Base-by-base conservation (phyloP, 306 rosid species). In the Crotalaria pallida region DNA sequence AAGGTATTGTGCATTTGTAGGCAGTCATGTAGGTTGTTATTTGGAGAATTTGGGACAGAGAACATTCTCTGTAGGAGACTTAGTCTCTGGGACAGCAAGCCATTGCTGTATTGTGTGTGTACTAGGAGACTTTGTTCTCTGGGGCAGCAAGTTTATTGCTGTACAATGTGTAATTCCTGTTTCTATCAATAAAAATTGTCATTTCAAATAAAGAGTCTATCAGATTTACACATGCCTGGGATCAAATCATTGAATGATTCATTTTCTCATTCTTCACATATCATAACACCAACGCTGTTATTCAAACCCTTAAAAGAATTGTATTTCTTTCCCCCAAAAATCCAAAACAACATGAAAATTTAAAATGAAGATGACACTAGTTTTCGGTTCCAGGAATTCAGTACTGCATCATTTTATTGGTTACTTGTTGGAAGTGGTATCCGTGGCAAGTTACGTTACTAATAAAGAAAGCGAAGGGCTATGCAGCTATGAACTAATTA, bases 361-460 rank as follows among this genome's bases (percentile, higher is more conserved):
- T 31, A 44, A 62, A 63, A 51, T 41, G 26, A 50, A 26, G 26
- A 50, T 24, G 69, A 51, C 22, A 62, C n/a, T 52, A 21, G 61
- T 22, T 48, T 33, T 43, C n/a, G 24, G 72, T 6, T 23, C 33
- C 52, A 16, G 63, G n/a, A 5, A 47, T 22, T 41, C 45, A 53
- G 41, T 53, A 26, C 34, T 44, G 57, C 43, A 52, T 18, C 45
- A 21, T 44, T 57, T 33, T 50, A 58, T 47, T 29, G 11, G 45
- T 58, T 57, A 9, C 55, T 67, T 48, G 67, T 57, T 22, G 47
- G 69, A 71, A 45, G 73, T 47, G 67, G 61, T 18, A 41, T 44
- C 44, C 10, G 12, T 26, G 53, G 47, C 65, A 55, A 11, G 58
- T n/a, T 19, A 18, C 53, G 58, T n/a, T 19, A 18, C 53, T 27